Percentiles rank a stretch among this genome's conserved stretches.
phyloP scores from a whole-genome alignment of 352 stramenopile genomes.

The Ophiocytium majus region DNA sequence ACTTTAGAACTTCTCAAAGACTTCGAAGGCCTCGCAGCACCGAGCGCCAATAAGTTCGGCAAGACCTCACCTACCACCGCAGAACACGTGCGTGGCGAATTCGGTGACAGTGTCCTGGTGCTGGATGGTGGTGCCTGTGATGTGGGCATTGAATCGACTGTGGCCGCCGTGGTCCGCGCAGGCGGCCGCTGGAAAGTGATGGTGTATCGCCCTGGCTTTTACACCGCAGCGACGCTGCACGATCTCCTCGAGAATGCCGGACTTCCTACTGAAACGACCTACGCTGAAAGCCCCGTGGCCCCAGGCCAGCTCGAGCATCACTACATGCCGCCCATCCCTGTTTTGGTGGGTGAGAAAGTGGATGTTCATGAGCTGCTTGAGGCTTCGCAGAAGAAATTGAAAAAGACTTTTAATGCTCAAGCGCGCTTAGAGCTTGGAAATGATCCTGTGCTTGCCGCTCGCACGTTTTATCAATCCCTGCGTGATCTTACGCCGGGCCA shows the following conservation, averaged over 20 bases:
- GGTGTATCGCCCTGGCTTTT: conserved; percentile 5
- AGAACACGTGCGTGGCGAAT: neutral
- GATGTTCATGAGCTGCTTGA: neutral
- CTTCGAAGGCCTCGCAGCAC: neutral
- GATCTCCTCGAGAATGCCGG: neutral
- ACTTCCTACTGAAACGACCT: neutral
- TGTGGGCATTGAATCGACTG: conserved; percentile 10
- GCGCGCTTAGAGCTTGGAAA: neutral
- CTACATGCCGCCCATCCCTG: neutral
- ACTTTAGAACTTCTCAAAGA: neutral
- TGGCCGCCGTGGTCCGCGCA: neutral
- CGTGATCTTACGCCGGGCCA: too few relatives aligned
- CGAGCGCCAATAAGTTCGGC: conserved; percentile 13
- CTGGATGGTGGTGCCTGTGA: neutral
- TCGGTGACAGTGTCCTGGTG: neutral
- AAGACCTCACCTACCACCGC: neutral
- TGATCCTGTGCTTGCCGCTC: neutral
- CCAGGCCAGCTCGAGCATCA: conserved; percentile 6
- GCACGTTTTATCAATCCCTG: neutral
- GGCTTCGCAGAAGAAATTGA: neutral
- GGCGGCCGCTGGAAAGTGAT: too few relatives aligned
- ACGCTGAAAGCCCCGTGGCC: neutral
- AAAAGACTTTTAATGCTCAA: neutral
- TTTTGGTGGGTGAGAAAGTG: neutral
- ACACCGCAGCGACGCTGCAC: neutral